These are phyloP conservation scores for Taphrina pruni DNA, from an alignment of 1,139 yeast genomes.

Conservation along the genomic window DNA sequence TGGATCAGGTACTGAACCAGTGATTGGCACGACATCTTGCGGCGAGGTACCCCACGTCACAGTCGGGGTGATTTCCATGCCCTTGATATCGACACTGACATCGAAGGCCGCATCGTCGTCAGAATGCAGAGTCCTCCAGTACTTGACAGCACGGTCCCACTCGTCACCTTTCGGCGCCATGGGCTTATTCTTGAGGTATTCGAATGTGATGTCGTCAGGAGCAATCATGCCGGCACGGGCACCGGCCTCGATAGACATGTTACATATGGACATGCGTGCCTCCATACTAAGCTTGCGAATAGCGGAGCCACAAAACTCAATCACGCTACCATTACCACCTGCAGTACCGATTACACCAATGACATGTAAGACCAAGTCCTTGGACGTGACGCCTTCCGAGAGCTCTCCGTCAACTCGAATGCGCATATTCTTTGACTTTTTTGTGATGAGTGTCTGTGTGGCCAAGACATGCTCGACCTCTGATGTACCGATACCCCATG, in stretches of 20 bases:
- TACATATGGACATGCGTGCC: constrained; percentile 99
- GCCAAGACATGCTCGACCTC: constrained; percentile 99
- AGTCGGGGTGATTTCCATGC: constrained; percentile 87
- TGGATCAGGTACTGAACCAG: constrained; percentile 90
- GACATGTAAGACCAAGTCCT: constrained; percentile 90
- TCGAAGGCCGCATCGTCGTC: constrained; percentile 92
- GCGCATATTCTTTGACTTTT: constrained; percentile 95
- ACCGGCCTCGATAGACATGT: constrained; percentile 98
- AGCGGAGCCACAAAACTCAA: constrained; percentile 96
- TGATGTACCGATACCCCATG: constrained; percentile 98
- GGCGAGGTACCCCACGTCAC: constrained; percentile 99
- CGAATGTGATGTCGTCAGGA: constrained; percentile 87
- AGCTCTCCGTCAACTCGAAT: constrained; percentile 82
- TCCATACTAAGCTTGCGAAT: constrained; percentile 89
- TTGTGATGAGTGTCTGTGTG: constrained; percentile 92
- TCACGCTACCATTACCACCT: constrained; percentile 97
- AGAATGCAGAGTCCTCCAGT: constrained; percentile 86
- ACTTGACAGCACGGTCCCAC: constrained; percentile 81
- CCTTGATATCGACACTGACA: constrained; percentile 77
- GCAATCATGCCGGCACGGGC: constrained; percentile 99
- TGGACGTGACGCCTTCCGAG: constrained; percentile 87
- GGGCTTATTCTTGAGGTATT: constrained; percentile 90
- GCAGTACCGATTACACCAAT: constrained; percentile 98
- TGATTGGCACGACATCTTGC: constrained; percentile 95
- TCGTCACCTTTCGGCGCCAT: constrained; percentile 91